Evolutionary conservation across 306 rosid species (phyloP), one percentile per base, ranked within the genome.

Genomic region (Pachyrhizus erosus): DNA sequence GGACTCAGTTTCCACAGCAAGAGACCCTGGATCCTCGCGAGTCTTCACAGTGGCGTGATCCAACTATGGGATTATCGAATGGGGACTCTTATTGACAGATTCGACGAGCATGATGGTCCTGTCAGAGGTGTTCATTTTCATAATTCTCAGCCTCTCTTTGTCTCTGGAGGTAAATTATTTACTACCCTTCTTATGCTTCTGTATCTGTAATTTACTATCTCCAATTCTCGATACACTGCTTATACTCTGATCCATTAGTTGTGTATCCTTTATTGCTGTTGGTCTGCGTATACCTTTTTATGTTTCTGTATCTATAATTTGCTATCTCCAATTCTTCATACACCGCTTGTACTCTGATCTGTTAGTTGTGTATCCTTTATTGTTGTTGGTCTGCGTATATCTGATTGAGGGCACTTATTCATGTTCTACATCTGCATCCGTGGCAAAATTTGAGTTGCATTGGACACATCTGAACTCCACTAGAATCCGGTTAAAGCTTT

Each of bases 11-110:
- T 95, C 87, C 98, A 95, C 79, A 89, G 81, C 70, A 95, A 95
- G 89, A 88, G 98, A 84, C 98, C 98, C 0, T 95, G 98, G 98
- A 89, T 95, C 91, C 94, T 95, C 27, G 98, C 98, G 62, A 95
- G 98, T 91, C 98, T 95, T 77, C 98, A 95, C 89, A 93, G 98
- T 69, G 98, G 98, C n/a, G 98, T 95, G 91, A 87, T 95, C 90
- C 98, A 95, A 89, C 92, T 95, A 82, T 95, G 98, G 98, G 98
- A 95, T 62, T 95, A 95, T 61, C 95, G 98, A 20, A 95, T 95
- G 98, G 98, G 98, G 4, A 93, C 98, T 33, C 90, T 95, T 33
- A 95, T 95, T 83, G 98, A 95, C 78, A 86, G 92, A 76, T 95
- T 95, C 65, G 98, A 95, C 12, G 98, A 93, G 88, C 98, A 95